phyloP scores from a whole-genome alignment of 2,329 filamentous ascomycete genomes.

The Fusarium scirpi region DNA sequence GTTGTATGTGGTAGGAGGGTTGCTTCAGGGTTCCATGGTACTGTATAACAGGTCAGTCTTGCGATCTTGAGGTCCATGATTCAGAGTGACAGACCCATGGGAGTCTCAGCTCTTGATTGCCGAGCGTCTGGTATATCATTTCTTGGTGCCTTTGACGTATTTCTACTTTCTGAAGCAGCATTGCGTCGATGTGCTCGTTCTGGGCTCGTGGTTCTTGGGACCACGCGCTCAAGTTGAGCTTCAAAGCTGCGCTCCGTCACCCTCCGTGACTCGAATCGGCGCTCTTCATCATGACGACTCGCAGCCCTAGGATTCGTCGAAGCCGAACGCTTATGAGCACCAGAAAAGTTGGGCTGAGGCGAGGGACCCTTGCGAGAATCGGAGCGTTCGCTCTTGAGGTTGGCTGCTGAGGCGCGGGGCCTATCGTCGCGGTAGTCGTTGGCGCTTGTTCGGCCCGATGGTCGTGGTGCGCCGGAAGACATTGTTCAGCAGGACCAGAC shows the following conservation, averaged over 20 bases:
- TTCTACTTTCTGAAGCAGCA: conserved; percentile 53
- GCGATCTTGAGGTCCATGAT: background rate
- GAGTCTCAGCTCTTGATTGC: conserved; percentile 58
- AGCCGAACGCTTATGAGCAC: conserved; percentile 66
- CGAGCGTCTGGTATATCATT: conserved; percentile 60
- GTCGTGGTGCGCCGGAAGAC: conserved; percentile 57
- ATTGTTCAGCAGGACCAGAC: conserved; percentile 53
- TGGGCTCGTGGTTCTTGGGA: conserved; percentile 69
- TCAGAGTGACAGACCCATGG: conserved; percentile 58
- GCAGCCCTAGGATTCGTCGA: conserved; percentile 67
- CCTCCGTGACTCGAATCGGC: conserved; percentile 64
- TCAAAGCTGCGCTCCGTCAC: conserved; percentile 67
- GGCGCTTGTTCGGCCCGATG: conserved; percentile 60
- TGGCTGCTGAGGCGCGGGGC: conserved; percentile 51
- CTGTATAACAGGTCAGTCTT: conserved; percentile 49
- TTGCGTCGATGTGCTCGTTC: conserved; percentile 63
- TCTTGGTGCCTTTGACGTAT: conserved; percentile 54
- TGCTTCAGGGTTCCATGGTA: conserved; percentile 83
- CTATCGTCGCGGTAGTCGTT: conserved; percentile 52
- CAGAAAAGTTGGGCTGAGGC: conserved; percentile 51
- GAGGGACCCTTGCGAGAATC: conserved; percentile 56
- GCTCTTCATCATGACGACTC: conserved; percentile 58
- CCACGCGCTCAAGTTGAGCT: conserved; percentile 72
- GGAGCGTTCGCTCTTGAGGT: conserved; percentile 49
- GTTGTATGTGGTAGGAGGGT: conserved; percentile 75